Evolutionary conservation across 768 basidiomycete genomes (phyloP), one percentile per base, ranked within the genome.

Genomic region (Phylloporus arenicola): DNA sequence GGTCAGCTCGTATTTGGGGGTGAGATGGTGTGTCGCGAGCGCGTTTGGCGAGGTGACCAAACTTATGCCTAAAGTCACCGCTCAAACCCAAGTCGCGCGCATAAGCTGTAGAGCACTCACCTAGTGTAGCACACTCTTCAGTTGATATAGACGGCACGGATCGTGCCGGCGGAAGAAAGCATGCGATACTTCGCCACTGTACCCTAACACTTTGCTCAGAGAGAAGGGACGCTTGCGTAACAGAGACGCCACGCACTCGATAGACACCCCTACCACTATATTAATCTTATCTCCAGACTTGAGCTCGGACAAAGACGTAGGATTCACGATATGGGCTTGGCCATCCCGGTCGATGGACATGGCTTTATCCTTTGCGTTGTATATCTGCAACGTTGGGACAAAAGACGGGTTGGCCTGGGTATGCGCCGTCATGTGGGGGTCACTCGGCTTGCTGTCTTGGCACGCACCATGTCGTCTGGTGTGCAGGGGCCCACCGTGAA

Each of bases 1-100:
- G 8, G 72, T 76, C n/a, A 80, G 69, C 4, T 72, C 61, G 48
- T 77, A 80, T 19, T 72, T 74, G 4, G 79, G 57, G 4, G 74
- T 73, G 45, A 89, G 72, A 61, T 88, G 83, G 54, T 90, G 86
- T 0, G 86, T 88, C 14, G 80, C 71, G 19, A 75, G 68, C 0
- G 71, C 57, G 35, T 68, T 64, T 0, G 73, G 72, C 3, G 69
- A 73, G 22, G 75, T 70, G 0, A 80, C 70, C 19, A 85, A 51
- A 43, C 79, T 75, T 38, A 89, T 72, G 2, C 86, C 88, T 61
- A 0, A 39, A 25, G 12, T 33, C 35, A 1, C 27, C 48, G 44
- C 54, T 30, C 27, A 22, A 17, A 27, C 4, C 33, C 29, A 30
- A 30, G 29, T 20, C 13, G 17, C 35, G 4, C 3, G 3, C 12